Conservation (phyloP, 2,329 filamentous ascomycete genomes). For the Botrytis fabae region DNA sequence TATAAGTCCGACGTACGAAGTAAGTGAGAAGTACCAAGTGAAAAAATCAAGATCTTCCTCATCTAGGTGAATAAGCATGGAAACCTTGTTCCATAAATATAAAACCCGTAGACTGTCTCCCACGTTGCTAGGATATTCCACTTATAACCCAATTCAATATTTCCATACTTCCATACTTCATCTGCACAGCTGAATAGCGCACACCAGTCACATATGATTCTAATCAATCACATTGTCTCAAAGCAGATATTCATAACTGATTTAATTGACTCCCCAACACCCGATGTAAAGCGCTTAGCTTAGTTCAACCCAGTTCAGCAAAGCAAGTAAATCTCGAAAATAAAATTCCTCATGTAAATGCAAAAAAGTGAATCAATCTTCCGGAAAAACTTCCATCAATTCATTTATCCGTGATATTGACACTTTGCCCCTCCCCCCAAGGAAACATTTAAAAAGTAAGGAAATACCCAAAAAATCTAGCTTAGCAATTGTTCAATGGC, state of each 20-base stretch:
- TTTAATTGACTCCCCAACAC: constrained; percentile 12
- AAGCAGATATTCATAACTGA: neutral
- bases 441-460: neutral
- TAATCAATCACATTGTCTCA: neutral
- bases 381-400: neutral
- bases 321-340: neutral
- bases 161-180: neutral
- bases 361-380: neutral
- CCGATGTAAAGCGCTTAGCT: constrained; percentile 9
- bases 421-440: neutral
- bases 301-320: neutral
- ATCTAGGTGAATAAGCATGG: neutral
- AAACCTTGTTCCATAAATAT: neutral
- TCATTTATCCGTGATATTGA: constrained; percentile 12
- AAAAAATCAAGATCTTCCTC: neutral
- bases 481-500: constrained; percentile 73
- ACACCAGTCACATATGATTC: neutral
- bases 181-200: neutral
- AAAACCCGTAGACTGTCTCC: neutral
- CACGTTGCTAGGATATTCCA: neutral
- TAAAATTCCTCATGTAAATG: neutral
- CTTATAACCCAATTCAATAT: neutral
- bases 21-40: neutral
- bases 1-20: neutral
- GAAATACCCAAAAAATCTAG: constrained; percentile 15